Evolutionary conservation across 495 filamentous ascomycete species (phyloP).

Genomic region (Lichina pygmaea): DNA sequence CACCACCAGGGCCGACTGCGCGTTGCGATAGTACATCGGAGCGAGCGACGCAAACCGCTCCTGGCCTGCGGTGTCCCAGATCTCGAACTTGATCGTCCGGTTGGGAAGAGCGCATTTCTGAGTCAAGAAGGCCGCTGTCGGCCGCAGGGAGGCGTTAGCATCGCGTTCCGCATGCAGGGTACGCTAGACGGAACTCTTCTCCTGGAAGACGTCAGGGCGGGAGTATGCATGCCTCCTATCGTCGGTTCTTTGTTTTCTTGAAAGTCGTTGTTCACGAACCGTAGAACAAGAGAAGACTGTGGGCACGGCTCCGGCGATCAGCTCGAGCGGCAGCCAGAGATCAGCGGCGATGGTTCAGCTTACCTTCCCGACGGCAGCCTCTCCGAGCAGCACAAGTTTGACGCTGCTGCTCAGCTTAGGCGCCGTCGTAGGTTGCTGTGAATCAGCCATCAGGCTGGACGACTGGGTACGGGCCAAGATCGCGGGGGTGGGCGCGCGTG

Average conservation of each 20-base stretch:
- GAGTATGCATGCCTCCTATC: conserved; percentile 55
- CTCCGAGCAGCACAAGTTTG: conserved; percentile 89
- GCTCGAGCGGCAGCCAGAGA: not conserved
- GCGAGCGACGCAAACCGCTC: conserved; percentile 92
- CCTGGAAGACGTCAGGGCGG: not conserved
- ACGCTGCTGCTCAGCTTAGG: conserved; percentile 97
- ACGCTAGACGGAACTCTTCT: too few relatives aligned
- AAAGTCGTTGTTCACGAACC: conserved; percentile 98
- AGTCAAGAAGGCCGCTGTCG: conserved; percentile 82
- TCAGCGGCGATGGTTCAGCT: not conserved
- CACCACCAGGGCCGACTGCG: conserved; percentile 91
- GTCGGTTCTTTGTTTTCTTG: conserved; percentile 99
- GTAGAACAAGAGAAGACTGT: conserved; percentile 88
- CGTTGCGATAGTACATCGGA: conserved; percentile 99
- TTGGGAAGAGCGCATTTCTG: conserved; percentile 94
- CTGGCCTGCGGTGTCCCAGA: conserved; percentile 98
- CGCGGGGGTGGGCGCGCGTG: too few relatives aligned
- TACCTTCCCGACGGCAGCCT: conserved; percentile 97
- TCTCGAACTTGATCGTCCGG: conserved; percentile 97
- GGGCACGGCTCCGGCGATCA: conserved; percentile 7
- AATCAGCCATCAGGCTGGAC: not conserved
- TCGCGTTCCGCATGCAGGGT: not conserved
- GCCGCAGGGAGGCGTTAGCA: not conserved
- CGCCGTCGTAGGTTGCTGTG: conserved; percentile 9
- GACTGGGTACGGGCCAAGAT: too few relatives aligned